Evolutionary conservation across 2,329 filamentous ascomycete genomes (phyloP).

Genomic region (Ceratocystis diversiconidia): DNA sequence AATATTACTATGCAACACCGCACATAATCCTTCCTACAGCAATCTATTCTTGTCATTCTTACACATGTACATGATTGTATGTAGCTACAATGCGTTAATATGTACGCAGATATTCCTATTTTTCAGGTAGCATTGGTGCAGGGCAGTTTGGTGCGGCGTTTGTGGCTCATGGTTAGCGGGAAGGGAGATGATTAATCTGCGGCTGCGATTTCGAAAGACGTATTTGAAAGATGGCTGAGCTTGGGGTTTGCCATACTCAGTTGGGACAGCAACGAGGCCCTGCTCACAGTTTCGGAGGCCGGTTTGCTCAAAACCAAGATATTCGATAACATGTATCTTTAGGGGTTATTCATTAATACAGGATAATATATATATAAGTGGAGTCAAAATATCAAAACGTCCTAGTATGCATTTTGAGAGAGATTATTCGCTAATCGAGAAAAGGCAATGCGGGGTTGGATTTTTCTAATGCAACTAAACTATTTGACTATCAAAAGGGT

Average conservation of each 20-base stretch:
- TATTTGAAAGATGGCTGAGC: neutral
- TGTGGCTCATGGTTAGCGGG: neutral
- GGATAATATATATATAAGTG: too few relatives aligned
- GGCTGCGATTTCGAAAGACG: too few relatives aligned
- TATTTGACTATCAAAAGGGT: too few relatives aligned
- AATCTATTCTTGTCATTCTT: slow-evolving; percentile 1
- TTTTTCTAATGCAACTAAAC: too few relatives aligned
- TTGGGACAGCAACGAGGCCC: neutral
- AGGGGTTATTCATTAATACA: neutral
- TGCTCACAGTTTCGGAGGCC: neutral
- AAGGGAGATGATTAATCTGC: neutral
- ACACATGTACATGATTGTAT: neutral
- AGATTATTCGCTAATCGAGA: too few relatives aligned
- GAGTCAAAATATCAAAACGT: too few relatives aligned
- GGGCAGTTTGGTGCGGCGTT: neutral
- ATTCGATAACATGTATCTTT: neutral
- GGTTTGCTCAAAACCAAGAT: neutral
- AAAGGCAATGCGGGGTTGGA: too few relatives aligned
- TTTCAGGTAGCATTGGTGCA: neutral
- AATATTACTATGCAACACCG: slow-evolving; percentile 15
- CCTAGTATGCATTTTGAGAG: too few relatives aligned
- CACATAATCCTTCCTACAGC: slow-evolving; percentile 12
- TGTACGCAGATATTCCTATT: neutral
- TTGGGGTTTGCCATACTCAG: neutral
- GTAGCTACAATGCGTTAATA: neutral